Evolutionary conservation across 2,329 filamentous ascomycete species (phyloP), one percentile per base, ranked within the genome.

Genomic region (Volutella citrinella): DNA sequence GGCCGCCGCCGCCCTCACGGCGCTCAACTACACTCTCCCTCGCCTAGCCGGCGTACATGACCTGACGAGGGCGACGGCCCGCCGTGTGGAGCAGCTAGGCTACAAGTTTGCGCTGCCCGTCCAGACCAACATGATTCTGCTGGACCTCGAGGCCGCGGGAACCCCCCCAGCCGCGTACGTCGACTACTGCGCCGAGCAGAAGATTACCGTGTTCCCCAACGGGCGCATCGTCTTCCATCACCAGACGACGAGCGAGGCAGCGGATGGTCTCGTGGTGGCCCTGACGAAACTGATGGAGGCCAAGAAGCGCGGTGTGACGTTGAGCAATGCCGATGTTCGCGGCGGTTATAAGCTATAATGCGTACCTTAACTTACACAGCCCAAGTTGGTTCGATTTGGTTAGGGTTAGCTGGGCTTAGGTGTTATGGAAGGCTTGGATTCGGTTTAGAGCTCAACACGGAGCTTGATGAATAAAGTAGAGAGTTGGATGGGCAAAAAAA

Each of bases 1-100:
- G 20, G 75, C 82, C 4, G 79, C 82, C 1, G 77, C 84, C 1
- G 84, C 83, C 6, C 65, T 77, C 5, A 76, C 84, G 6, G 82
- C 82, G 0, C 69, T 89, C 3, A 36, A 49, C 11, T 45, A 52
- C 22, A 45, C 39, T 21, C 14, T 52, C 19, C 51, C 51, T 7
- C 35, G 40, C 10, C 42, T 53, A 5, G 15, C 40, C 5, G 31
- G 33, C 10, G 51, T 54, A 5, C 52, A 55, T 21, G 25, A 20
- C 6, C 26, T 48, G 36, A 36, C 49, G 0, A 54, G 37, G 36
- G 18, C 24, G 11, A 41, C 51, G 6, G 49, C 42, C 14, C 15
- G 16, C 6, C 36, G 36, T 18, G 23, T 48, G 4, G 36, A 38
- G 19, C 25, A 20, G n/a, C 23, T 40, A 3, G 51, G 51, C 7